A percentile compares a stretch with the other conserved stretches of the same genome.
phyloP scores from a whole-genome alignment of 805 yeast genomes.

The Pichia eremophila region DNA sequence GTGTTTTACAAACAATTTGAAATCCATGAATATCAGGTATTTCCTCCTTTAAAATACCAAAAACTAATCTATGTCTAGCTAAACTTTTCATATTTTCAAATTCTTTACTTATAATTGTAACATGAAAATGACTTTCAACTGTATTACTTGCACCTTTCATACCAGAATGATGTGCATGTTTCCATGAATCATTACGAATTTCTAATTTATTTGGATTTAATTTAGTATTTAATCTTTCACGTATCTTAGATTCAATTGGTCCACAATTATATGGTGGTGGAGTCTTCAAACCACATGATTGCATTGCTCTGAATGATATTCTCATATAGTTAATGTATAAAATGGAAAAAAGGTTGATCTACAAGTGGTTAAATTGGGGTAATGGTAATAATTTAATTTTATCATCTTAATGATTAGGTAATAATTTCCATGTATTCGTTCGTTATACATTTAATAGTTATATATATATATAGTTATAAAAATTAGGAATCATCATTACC shows the following conservation, averaged over 20 bases:
- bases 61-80: conserved; percentile 69
- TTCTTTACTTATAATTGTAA: conserved; percentile 60
- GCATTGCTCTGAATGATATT: not conserved
- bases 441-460: not conserved
- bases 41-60: conserved; percentile 62
- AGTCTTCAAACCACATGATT: not conserved
- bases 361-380: too few relatives aligned
- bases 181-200: conserved; percentile 73
- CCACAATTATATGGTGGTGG: conserved; percentile 4
- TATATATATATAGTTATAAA: conserved; percentile 4
- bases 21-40: conserved; percentile 74
- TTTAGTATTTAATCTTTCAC: not conserved
- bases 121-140: conserved; percentile 74
- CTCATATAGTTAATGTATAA: not conserved
- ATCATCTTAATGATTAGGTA: too few relatives aligned
- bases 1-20: conserved; percentile 76
- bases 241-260: conserved; percentile 36
- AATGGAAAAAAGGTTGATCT: too few relatives aligned
- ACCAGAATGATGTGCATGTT: conserved; percentile 83
- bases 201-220: conserved; percentile 34
- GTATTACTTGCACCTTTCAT: conserved; percentile 62
- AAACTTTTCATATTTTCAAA: conserved; percentile 55
- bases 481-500: conserved; percentile 10
- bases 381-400: too few relatives aligned
- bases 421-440: too few relatives aligned